These are phyloP conservation scores for Penicillium egyptiacum DNA, from an alignment of 495 filamentous ascomycete genomes.

Conservation along the genomic window DNA sequence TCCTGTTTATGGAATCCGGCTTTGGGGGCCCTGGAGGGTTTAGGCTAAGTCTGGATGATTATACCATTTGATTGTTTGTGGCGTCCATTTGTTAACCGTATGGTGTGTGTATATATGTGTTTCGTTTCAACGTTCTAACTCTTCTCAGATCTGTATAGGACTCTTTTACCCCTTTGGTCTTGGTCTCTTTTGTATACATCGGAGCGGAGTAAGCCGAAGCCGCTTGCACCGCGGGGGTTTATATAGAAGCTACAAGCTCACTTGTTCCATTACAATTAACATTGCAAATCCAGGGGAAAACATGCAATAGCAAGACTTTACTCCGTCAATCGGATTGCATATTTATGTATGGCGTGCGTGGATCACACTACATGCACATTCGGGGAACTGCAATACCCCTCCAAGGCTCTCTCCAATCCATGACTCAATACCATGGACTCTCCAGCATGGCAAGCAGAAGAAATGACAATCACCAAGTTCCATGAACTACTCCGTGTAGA, in stretches of 20 bases:
- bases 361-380: background rate
- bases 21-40: conserved; percentile 1
- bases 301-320: background rate
- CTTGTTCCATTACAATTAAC: background rate
- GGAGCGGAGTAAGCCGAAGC: conserved; percentile 4
- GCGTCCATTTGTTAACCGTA: conserved; percentile 9
- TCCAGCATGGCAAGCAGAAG: conserved; percentile 17
- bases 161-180: background rate
- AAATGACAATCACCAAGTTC: conserved; percentile 55
- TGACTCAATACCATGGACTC: background rate
- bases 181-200: background rate
- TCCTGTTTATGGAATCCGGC: conserved; percentile 7
- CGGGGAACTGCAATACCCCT: background rate
- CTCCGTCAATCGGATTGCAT: background rate
- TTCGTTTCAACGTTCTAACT: background rate
- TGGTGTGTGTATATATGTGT: conserved; percentile 8
- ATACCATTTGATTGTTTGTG: conserved; percentile 16
- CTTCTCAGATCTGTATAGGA: background rate
- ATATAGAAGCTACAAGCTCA: background rate
- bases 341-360: background rate
- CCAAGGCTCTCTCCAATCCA: background rate
- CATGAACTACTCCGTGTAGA: conserved; percentile 52
- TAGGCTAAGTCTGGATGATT: conserved; percentile 12
- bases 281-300: background rate
- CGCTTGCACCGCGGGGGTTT: background rate